Evolutionary conservation across 495 filamentous ascomycete genomes (phyloP).

Genomic region (Aspergillus egyptiacus): DNA sequence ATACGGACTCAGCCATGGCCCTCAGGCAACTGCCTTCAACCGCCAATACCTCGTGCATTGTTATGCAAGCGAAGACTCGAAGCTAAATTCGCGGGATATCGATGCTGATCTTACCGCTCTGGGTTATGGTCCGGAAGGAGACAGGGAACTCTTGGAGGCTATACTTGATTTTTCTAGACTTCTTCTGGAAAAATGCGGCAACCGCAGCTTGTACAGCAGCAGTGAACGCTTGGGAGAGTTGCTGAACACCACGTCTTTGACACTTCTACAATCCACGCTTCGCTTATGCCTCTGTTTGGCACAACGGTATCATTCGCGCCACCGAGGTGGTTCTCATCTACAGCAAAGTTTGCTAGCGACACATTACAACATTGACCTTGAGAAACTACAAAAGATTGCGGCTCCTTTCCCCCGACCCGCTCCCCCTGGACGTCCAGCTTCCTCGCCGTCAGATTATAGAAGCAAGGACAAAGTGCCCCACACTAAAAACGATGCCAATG

Average conservation of each 20-base stretch:
- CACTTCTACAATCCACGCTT: conserved; percentile 67
- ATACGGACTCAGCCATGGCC: conserved; percentile 75
- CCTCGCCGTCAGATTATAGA: conserved; percentile 51
- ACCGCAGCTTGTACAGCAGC: conserved; percentile 92
- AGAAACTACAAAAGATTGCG: conserved; percentile 76
- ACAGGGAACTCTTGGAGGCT: conserved; percentile 69
- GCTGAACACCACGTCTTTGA: conserved; percentile 76
- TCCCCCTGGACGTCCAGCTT: conserved; percentile 30
- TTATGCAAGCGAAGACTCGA: conserved; percentile 35
- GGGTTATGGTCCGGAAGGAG: conserved; percentile 66
- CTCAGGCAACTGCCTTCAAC: conserved; percentile 70
- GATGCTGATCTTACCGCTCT: conserved; percentile 48
- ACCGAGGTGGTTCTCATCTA: conserved; percentile 59
- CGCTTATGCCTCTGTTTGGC: conserved; percentile 76
- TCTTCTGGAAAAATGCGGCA: conserved; percentile 90
- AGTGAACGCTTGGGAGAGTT: conserved; percentile 81
- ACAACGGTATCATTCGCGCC: conserved; percentile 83
- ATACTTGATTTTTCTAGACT: conserved; percentile 80
- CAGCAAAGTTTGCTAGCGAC: conserved; percentile 68
- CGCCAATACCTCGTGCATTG: conserved; percentile 56
- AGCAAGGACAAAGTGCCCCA: conserved; percentile 64
- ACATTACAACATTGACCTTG: conserved; percentile 92
- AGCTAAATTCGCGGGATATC: conserved; percentile 41
- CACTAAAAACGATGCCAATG: conserved; percentile 58
- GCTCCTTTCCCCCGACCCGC: conserved; percentile 72